phyloP scores from a whole-genome alignment of 169 alveolate species.

The Perkinsus olseni region DNA sequence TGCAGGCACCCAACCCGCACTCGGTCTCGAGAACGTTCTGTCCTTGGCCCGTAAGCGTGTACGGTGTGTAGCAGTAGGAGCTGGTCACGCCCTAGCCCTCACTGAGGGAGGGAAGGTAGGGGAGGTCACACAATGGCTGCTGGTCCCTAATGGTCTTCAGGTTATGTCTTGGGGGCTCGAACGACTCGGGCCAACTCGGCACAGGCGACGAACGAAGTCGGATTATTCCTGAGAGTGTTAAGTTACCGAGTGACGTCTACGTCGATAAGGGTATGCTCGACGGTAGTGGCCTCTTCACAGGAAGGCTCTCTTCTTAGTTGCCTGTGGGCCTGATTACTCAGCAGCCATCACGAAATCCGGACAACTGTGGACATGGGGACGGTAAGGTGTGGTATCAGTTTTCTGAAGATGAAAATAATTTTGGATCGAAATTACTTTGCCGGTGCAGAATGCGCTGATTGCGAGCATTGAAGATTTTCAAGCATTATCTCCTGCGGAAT shows the following conservation, averaged over 20 bases:
- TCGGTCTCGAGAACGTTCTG: not conserved
- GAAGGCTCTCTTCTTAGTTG: not conserved
- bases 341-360: not conserved
- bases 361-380: constrained; percentile 7
- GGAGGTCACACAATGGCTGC: too few relatives aligned
- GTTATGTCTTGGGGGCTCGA: constrained; percentile 22
- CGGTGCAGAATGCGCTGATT: too few relatives aligned
- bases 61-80: not conserved
- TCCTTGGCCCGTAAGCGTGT: not conserved
- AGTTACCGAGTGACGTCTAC: constrained; percentile 5
- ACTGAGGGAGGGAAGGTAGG: not conserved
- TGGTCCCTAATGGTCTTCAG: not conserved
- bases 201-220: constrained; percentile 18
- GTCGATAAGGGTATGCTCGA: not conserved
- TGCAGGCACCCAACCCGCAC: not conserved
- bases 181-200: constrained; percentile 34
- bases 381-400: not conserved
- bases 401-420: too few relatives aligned
- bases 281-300: not conserved
- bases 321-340: constrained; percentile 2
- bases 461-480: too few relatives aligned
- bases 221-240: constrained; percentile 13
- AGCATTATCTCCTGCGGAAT: too few relatives aligned
- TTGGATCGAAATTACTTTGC: too few relatives aligned
- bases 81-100: not conserved